Evolutionary conservation across 441 rosid genomes (phyloP), one percentile per base, ranked within the genome.

Genomic region (Bocquillonia castaneifolia): DNA sequence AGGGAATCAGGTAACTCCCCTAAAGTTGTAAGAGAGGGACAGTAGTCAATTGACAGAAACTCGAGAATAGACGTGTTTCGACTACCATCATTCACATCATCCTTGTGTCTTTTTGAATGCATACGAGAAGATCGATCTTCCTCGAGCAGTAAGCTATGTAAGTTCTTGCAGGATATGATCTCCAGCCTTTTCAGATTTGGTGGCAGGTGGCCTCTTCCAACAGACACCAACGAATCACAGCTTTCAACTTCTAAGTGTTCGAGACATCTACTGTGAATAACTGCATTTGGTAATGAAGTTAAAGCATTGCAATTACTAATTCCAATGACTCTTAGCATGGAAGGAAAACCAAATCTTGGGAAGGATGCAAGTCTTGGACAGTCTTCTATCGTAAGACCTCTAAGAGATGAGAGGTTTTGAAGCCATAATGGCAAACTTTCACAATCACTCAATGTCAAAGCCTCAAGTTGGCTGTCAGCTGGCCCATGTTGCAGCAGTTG

Each of bases 101-200:
- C 57, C 57, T 25, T 2, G 8, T 10, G 31, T 25, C 29, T 23
- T 25, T 9, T 23, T 52, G 57, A 12, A n/a, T n/a, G n/a, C n/a
- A n/a, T n/a, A n/a, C n/a, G n/a, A 22, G 31, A 52, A 1, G 57
- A 23, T 36, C 40, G 17, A 10, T 42, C 12, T 12, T 5, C 26
- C 9, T 25, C 25, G 28, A 1, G 45, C 42, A 59, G 44, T 53
- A 72, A 50, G 13, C 17, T 7, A 10, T 58, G 10, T 54, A 72
- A 48, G 22, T 20, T 66, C 45, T 59, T 29, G 28, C 75, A 72
- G 12, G 40, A 10, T 14, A 8, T 34, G 31, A 72, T 59, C 62
- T 73, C 63, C 9, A 73, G 57, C 20, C 54, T 51, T 52, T 59
- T 72, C 25, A 66, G 63, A n/a, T 66, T 48, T 37, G 32, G 29